These are phyloP conservation scores for Lagenidium sp. DNA, from an alignment of 352 stramenopile genomes.

Conservation along the genomic window DNA sequence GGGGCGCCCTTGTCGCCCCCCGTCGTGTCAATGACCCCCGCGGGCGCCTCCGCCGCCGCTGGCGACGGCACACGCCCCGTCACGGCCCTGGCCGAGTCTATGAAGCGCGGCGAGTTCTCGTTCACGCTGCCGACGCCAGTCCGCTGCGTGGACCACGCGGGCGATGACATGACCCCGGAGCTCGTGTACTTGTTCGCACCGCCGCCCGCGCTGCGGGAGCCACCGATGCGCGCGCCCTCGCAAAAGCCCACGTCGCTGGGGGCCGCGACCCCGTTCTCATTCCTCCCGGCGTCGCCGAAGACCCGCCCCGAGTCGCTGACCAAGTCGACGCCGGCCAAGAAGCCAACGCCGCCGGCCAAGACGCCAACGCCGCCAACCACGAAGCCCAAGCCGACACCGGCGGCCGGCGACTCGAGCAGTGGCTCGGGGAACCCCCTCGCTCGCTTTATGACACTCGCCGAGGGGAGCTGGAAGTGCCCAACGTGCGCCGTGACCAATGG, in stretches of 20 bases:
- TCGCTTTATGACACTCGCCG: constrained; percentile 14
- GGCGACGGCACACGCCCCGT: no score
- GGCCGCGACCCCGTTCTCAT: constrained; percentile 40
- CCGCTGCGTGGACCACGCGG: constrained; percentile 4
- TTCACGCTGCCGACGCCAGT: constrained; percentile 35
- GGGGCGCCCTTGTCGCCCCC: no score
- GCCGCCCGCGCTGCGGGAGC: constrained; percentile 41
- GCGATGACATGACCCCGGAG: constrained; percentile 31
- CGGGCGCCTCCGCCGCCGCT: no score
- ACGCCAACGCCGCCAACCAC: not conserved
- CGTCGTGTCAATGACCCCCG: no score
- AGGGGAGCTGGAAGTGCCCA: constrained; percentile 70
- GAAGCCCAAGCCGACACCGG: not conserved
- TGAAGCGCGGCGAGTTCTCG: constrained; percentile 24
- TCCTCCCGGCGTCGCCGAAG: constrained; percentile 59
- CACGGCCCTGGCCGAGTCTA: not conserved
- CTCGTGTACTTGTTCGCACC: constrained; percentile 50
- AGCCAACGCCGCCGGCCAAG: no score
- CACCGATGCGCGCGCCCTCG: constrained; percentile 28
- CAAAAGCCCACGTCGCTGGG: constrained; percentile 9
- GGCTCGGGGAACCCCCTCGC: constrained; percentile 16
- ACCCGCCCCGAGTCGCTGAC: constrained; percentile 28
- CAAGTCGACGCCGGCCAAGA: constrained; percentile 18
- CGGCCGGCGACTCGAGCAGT: constrained; percentile 16
- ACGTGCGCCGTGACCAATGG: constrained; percentile 67